A percentile compares a stretch with the other conserved stretches of the same genome.
phyloP scores from a whole-genome alignment of 495 filamentous ascomycete genomes.

The Geopyxis carbonaria region DNA sequence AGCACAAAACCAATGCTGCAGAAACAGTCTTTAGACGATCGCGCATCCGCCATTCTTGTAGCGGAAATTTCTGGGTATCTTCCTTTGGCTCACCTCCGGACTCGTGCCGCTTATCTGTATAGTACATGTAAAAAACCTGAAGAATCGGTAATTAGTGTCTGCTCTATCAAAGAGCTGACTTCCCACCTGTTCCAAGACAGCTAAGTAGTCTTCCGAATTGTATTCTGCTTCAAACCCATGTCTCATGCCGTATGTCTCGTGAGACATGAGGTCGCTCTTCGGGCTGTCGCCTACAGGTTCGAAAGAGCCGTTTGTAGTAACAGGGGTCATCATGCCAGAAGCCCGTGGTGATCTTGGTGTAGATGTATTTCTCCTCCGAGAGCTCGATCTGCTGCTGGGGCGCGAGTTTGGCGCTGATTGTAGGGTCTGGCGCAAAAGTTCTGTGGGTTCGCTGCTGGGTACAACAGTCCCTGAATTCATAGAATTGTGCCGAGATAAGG shows the following conservation, averaged over 20 bases:
- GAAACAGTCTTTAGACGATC: slow-evolving; percentile 94
- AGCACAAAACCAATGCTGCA: slow-evolving; percentile 77
- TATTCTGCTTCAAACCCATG: slow-evolving; percentile 58
- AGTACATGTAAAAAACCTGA: slow-evolving; percentile 97
- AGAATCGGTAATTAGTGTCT: background rate
- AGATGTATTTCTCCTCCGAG: slow-evolving; percentile 14
- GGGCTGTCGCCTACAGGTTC: slow-evolving; percentile 6
- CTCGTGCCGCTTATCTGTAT: slow-evolving; percentile 90
- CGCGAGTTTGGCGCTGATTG: slow-evolving; percentile 14
- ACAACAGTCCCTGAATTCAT: slow-evolving; percentile 18
- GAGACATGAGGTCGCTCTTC: no score
- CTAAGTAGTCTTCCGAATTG: slow-evolving; percentile 38
- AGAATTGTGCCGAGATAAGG: slow-evolving; percentile 23
- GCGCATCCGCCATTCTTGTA: slow-evolving; percentile 91
- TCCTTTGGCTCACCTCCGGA: slow-evolving; percentile 81
- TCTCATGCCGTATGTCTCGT: no score
- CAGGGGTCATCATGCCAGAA: no score
- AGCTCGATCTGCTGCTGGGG: slow-evolving; percentile 18
- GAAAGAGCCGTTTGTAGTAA: slow-evolving; percentile 15
- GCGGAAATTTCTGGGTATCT: slow-evolving; percentile 38
- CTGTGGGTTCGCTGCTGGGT: slow-evolving; percentile 17
- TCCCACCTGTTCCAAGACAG: slow-evolving; percentile 32
- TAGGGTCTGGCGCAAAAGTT: slow-evolving; percentile 22
- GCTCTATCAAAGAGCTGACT: slow-evolving; percentile 4
- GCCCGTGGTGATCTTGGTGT: slow-evolving; percentile 21